Evolutionary conservation across 2,329 filamentous ascomycete genomes (phyloP).

Genomic region (Sporothrix humicola): DNA sequence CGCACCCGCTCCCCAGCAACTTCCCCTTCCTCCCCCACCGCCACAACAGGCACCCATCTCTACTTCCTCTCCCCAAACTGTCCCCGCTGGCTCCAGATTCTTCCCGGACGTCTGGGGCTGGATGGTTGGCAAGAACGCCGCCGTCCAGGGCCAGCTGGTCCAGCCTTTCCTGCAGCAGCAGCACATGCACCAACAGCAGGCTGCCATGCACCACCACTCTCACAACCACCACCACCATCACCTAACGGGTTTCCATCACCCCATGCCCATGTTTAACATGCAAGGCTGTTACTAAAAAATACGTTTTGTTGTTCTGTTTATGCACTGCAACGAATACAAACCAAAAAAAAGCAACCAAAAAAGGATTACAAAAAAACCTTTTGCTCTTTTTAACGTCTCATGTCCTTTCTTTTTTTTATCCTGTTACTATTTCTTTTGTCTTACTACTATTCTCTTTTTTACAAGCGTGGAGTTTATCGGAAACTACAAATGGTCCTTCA

Average conservation of each 20-base stretch:
- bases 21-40: conserved; percentile 41
- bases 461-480: conserved; percentile 22
- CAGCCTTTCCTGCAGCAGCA: conserved; percentile 42
- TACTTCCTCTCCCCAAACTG: background rate
- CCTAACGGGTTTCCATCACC: conserved; percentile 25
- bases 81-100: conserved; percentile 49
- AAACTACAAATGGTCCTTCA: conserved; percentile 5
- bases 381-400: conserved; percentile 22
- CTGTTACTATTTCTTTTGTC: background rate
- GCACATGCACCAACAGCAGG: conserved; percentile 15
- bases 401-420: conserved; percentile 3
- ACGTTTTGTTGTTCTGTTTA: conserved; percentile 12
- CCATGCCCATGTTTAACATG: conserved; percentile 29
- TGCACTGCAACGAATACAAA: background rate
- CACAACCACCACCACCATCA: conserved; percentile 25
- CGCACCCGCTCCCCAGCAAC: conserved; percentile 27
- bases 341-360: background rate
- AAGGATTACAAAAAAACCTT: conserved; percentile 25
- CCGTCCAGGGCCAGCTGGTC: conserved; percentile 49
- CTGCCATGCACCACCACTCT: conserved; percentile 39
- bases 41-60: conserved; percentile 33
- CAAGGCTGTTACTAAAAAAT: conserved; percentile 23
- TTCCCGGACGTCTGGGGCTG: conserved; percentile 35
- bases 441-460: conserved; percentile 5
- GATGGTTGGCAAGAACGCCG: conserved; percentile 45